Percentiles rank a stretch among this genome's conserved stretches.
Evolutionary conservation across 2,329 filamentous ascomycete species (phyloP).

Genomic region (Drechslerella coelobrocha): DNA sequence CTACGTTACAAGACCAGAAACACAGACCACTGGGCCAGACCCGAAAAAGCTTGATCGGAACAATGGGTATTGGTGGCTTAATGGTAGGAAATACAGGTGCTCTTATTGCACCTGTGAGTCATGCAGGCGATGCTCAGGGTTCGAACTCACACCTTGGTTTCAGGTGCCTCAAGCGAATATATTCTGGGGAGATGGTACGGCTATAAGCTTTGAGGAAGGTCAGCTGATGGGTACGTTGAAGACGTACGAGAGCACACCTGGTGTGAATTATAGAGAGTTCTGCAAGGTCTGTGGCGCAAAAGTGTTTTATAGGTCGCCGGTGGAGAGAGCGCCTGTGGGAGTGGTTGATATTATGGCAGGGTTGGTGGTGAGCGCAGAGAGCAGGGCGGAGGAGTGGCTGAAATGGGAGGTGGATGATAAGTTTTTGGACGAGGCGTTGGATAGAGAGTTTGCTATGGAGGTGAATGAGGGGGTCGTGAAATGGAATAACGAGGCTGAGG

Average conservation of each 20-base stretch:
- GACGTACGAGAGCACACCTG: constrained; percentile 33
- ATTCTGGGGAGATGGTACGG: constrained; percentile 33
- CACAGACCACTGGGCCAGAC: constrained; percentile 13
- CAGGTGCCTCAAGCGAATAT: constrained; percentile 21
- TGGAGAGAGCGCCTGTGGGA: constrained; percentile 11
- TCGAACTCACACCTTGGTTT: constrained; percentile 29
- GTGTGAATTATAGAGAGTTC: constrained; percentile 22
- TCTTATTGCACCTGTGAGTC: constrained; percentile 32
- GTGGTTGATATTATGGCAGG: constrained; percentile 27
- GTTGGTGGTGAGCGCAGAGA: constrained; percentile 21
- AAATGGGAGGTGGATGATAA: constrained; percentile 24
- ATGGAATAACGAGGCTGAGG: constrained; percentile 21
- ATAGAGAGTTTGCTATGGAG: constrained; percentile 16
- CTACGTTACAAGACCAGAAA: constrained; percentile 24
- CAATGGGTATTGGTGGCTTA: constrained; percentile 22
- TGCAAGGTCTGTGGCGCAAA: constrained; percentile 39
- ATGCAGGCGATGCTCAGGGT: constrained; percentile 36
- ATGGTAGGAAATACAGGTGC: constrained; percentile 4
- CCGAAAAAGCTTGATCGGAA: constrained; percentile 16
- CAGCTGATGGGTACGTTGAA: constrained; percentile 37
- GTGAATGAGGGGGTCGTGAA: constrained; percentile 23
- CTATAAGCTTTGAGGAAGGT: constrained; percentile 29
- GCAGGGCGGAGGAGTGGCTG: constrained; percentile 31
- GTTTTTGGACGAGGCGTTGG: constrained; percentile 27
- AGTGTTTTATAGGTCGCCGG: constrained; percentile 28